A percentile compares a stretch with the other conserved stretches of the same genome.
Conservation (phyloP, 441 rosid genomes). For the Populus hybrid region DNA sequence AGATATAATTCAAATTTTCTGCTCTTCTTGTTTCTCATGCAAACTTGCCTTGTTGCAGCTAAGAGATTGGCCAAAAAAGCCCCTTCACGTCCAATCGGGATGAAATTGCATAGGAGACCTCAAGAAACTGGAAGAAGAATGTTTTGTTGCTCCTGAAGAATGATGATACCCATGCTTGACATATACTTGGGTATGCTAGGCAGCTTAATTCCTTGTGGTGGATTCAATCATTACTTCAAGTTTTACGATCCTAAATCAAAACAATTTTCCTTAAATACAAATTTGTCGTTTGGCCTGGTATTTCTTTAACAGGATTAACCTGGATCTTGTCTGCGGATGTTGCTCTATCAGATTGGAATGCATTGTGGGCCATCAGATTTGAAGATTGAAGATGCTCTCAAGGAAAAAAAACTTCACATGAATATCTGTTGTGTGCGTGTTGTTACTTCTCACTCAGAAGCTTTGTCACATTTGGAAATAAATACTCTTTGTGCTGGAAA, state of each 20-base stretch:
- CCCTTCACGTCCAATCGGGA: conserved; percentile 54
- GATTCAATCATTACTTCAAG: background rate
- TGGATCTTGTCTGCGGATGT: conserved; percentile 6
- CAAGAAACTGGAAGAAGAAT: conserved; percentile 46
- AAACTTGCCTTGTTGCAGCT: conserved; percentile 39
- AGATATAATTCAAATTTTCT: background rate
- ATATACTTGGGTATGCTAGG: conserved; percentile 2
- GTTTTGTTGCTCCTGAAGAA: conserved; percentile 54
- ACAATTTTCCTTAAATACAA: background rate
- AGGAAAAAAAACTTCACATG: conserved; percentile 8
- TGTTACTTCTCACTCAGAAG: conserved; percentile 13
- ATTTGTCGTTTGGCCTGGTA: background rate
- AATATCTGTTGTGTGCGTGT: conserved; percentile 23
- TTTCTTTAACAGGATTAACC: conserved; percentile 8
- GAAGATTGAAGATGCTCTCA: conserved; percentile 18
- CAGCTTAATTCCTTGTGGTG: conserved; percentile 1
- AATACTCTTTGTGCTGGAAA: background rate
- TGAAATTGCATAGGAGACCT: conserved; percentile 47
- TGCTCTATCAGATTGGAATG: conserved; percentile 8
- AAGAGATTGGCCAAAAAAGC: conserved; percentile 54
- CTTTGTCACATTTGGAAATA: conserved; percentile 19
- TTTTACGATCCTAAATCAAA: background rate
- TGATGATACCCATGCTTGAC: conserved; percentile 12
- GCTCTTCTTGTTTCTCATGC: background rate
- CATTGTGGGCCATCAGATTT: conserved; percentile 6